Evolutionary conservation across 1,139 yeast species (phyloP).

Genomic region (Protomyces pachydermus): DNA sequence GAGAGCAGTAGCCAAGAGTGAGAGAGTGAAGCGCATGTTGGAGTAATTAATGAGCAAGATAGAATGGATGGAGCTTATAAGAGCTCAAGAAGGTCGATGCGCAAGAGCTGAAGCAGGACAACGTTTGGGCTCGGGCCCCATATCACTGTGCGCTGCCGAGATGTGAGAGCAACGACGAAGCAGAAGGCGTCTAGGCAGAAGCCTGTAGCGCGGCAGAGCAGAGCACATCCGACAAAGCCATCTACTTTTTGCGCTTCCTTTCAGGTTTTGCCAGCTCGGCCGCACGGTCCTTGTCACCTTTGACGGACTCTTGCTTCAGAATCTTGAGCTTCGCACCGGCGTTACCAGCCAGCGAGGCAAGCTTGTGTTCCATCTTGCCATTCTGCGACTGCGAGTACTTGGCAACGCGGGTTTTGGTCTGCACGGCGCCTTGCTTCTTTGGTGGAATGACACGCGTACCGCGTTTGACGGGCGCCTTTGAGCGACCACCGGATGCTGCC

Average conservation of each 20-base stretch:
- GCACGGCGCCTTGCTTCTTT: slow-evolving; percentile 14
- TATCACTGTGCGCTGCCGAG: too few species aligned
- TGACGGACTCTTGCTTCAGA: slow-evolving; percentile 17
- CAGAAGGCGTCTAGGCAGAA: too few species aligned
- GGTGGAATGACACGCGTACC: slow-evolving; percentile 24
- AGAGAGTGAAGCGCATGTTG: background rate
- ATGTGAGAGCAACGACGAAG: too few species aligned
- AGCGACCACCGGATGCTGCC: slow-evolving; percentile 9
- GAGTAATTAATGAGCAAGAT: background rate
- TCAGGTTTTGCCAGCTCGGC: slow-evolving; percentile 21
- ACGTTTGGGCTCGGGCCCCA: background rate
- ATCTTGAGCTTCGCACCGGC: slow-evolving; percentile 25
- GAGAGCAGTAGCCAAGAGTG: background rate
- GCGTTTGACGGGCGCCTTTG: slow-evolving; percentile 14
- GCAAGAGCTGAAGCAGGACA: background rate
- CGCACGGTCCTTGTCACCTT: slow-evolving; percentile 23
- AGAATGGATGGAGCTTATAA: background rate
- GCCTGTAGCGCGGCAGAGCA: background rate
- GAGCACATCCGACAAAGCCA: background rate
- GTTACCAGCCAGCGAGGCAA: slow-evolving; percentile 22
- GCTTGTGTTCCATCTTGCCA: slow-evolving; percentile 24
- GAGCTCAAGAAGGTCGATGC: background rate
- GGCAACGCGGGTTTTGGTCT: slow-evolving; percentile 9
- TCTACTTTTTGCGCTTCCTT: slow-evolving; percentile 20
- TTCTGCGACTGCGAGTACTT: slow-evolving; percentile 24